Evolutionary conservation across 805 yeast species (phyloP).

Genomic region (Yamadazyma nakazawae): DNA sequence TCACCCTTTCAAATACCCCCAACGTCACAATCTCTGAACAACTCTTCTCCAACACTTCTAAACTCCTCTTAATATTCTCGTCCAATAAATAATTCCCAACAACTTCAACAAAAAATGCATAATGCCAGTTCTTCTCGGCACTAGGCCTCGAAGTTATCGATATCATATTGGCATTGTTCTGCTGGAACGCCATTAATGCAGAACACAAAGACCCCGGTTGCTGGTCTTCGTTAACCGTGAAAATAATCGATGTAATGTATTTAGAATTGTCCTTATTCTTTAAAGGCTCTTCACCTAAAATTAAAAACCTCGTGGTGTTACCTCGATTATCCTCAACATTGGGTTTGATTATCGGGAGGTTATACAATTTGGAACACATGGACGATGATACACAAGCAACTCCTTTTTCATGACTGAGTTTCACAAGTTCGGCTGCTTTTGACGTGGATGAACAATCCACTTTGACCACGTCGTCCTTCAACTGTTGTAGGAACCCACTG

Average conservation of each 20-base stretch:
- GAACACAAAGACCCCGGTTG: slow-evolving; percentile 75
- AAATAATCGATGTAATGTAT: slow-evolving; percentile 55
- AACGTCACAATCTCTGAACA: slow-evolving; percentile 54
- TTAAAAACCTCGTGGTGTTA: slow-evolving; percentile 84
- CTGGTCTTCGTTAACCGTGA: slow-evolving; percentile 56
- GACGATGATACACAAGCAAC: slow-evolving; percentile 72
- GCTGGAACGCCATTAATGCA: slow-evolving; percentile 56
- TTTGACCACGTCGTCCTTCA: slow-evolving; percentile 22
- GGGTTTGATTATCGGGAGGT: slow-evolving; percentile 49
- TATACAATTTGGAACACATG: slow-evolving; percentile 60
- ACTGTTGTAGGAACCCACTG: slow-evolving; percentile 46
- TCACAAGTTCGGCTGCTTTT: slow-evolving; percentile 70
- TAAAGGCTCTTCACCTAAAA: slow-evolving; percentile 42
- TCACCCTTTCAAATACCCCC: slow-evolving; percentile 54
- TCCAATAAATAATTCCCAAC: slow-evolving; percentile 35
- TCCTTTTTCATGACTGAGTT: slow-evolving; percentile 31
- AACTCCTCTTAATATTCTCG: slow-evolving; percentile 29
- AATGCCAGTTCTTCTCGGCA: slow-evolving; percentile 66
- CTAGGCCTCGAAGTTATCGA: slow-evolving; percentile 80
- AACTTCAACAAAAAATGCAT: slow-evolving; percentile 76
- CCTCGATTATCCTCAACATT: slow-evolving; percentile 69
- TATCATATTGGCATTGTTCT: slow-evolving; percentile 58
- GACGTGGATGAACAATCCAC: slow-evolving; percentile 81
- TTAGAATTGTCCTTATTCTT: slow-evolving; percentile 7
- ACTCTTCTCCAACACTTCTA: slow-evolving; percentile 40